Evolutionary conservation across 225 moss, liverwort and hornwort genomes (phyloP), one percentile per base, ranked within the genome.

Genomic region (Sphagnum tenellum): DNA sequence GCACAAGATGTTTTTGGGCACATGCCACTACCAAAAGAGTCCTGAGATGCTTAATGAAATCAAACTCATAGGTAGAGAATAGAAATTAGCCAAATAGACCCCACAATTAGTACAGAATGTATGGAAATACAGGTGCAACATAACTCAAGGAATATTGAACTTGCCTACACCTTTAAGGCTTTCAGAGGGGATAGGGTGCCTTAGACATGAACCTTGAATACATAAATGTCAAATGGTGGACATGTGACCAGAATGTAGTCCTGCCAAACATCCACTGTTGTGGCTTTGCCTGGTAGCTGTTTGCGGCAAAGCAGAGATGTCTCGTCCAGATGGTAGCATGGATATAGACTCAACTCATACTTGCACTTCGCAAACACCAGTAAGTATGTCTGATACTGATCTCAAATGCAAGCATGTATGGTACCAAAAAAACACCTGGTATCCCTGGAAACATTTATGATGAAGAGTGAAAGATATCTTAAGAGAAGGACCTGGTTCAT

Each of bases 321-420:
- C 71, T 96, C 96, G 75, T 96, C 96, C 66, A 96, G 78, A 80
- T 96, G 96, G 76, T 96, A 92, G 66, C 96, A 85, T 63, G 96
- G 96, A 81, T 96, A 96, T 68, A 96, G 78, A 84, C 92, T 90
- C 80, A 96, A 77, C 77, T 96, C 96, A 78, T 92, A 96, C 77
- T 92, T 96, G 85, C 81, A 84, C 57, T 57, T 70, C 66, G 56
- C 64, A 73, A 64, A 73, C 29, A 0, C 29, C 29, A 29, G 29
- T 29, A 29, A 29, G 29, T 29, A 29, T 29, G 29, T 29, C 29
- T 29, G 29, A 29, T 29, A 29, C 29, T 29, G 29, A 29, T 29
- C 29, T 29, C 29, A 29, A 29, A 29, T 29, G 29, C 29, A 29
- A 29, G 0, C 29, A 29, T 29, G 29, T 29, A 29, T 29, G 29